Conservation (phyloP, 177 flowering plant genomes). For the Vitis hybrid region DNA sequence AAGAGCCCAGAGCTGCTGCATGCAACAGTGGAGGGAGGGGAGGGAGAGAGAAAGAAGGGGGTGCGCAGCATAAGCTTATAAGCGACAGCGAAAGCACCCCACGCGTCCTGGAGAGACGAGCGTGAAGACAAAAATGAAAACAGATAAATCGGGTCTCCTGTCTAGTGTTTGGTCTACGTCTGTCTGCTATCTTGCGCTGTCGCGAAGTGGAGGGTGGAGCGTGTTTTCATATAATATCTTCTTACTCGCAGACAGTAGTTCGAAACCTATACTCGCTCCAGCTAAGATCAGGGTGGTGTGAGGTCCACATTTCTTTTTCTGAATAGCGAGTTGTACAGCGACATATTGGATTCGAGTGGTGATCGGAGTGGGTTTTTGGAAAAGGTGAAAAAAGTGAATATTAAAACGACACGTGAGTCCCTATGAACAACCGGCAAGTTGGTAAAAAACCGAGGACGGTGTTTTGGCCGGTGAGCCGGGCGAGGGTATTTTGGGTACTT, state of each 20-base stretch:
- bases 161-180: conserved; percentile 23
- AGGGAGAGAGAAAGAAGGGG: not conserved
- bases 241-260: too few species aligned
- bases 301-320: too few species aligned
- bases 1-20: not conserved
- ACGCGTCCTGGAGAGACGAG: not conserved
- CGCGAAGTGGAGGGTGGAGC: conserved; percentile 5
- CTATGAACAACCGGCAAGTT: not conserved
- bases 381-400: not conserved
- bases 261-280: not conserved
- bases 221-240: not conserved
- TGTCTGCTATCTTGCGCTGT: conserved; percentile 22
- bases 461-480: not conserved
- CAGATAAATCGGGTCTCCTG: conserved; percentile 1
- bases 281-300: not conserved
- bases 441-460: not conserved
- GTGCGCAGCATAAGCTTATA: not conserved
- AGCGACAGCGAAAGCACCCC: not conserved
- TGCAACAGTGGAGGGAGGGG: not conserved
- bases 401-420: conserved; percentile 1
- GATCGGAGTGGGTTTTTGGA: not conserved
- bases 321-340: not conserved
- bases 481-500: not conserved
- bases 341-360: too few species aligned
- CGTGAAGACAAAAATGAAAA: not conserved